Evolutionary conservation across 345 rosid genomes (phyloP).

Genomic region (Rhodamnia argentea): DNA sequence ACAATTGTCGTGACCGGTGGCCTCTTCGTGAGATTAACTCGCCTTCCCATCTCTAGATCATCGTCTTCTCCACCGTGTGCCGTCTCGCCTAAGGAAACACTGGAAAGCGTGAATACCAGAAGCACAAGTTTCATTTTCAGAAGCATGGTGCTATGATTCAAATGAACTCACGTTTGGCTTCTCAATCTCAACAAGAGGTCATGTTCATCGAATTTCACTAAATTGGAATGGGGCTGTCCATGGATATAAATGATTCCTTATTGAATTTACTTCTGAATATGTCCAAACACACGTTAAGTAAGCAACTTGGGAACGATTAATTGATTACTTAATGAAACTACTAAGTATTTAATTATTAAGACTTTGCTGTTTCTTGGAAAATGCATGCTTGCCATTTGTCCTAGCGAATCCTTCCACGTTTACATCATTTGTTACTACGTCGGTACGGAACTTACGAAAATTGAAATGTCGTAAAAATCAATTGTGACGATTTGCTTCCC

Average conservation of each 20-base stretch:
- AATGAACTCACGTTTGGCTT: background rate
- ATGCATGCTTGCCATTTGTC: background rate
- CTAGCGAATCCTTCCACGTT: background rate
- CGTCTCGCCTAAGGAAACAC: background rate
- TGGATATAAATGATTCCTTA: background rate
- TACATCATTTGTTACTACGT: background rate
- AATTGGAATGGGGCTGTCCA: background rate
- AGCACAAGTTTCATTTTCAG: background rate
- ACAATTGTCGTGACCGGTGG: background rate
- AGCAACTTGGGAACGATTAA: too few species aligned
- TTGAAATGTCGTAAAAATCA: background rate
- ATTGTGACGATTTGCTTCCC: background rate
- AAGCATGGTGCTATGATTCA: background rate
- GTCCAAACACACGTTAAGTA: too few species aligned
- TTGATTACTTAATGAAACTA: too few species aligned
- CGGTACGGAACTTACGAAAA: background rate
- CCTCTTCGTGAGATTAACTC: background rate
- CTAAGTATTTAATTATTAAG: too few species aligned
- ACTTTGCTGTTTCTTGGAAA: background rate
- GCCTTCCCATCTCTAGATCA: background rate
- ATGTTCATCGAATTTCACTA: background rate
- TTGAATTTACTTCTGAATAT: too few species aligned
- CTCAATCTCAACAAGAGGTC: background rate
- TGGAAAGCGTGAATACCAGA: rapidly evolving
- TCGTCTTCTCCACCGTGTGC: background rate